These are phyloP conservation scores for Baorangia bicolor DNA, from an alignment of 768 basidiomycete species.

Conservation along the genomic window DNA sequence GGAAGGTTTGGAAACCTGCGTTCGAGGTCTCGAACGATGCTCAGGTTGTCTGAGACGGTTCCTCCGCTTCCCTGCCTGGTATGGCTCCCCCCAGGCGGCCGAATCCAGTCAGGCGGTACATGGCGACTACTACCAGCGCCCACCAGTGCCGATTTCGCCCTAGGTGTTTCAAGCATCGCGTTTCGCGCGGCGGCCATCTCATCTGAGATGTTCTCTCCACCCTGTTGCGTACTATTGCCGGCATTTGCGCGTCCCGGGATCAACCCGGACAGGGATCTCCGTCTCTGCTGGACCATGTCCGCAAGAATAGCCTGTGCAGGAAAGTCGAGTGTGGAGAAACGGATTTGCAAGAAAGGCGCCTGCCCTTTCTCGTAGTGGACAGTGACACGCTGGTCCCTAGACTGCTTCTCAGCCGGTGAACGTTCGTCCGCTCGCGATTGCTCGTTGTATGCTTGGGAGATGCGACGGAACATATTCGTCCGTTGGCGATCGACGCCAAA, in stretches of 20 bases:
- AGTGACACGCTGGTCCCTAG: slow-evolving; percentile 46
- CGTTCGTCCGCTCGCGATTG: slow-evolving; percentile 2
- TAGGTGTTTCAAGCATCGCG: slow-evolving; percentile 3
- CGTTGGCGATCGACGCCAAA: slow-evolving; percentile 55
- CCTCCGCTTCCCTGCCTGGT: slow-evolving; percentile 21
- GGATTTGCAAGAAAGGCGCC: slow-evolving; percentile 52
- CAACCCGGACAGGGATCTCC: slow-evolving; percentile 12
- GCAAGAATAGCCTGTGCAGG: slow-evolving; percentile 30
- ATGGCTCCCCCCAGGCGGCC: slow-evolving; percentile 6
- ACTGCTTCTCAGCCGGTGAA: slow-evolving; percentile 6
- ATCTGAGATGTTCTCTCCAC: slow-evolving; percentile 2
- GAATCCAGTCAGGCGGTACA: slow-evolving; percentile 11
- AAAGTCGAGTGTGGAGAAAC: slow-evolving; percentile 50
- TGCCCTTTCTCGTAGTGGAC: slow-evolving; percentile 42
- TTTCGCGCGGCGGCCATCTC: slow-evolving; percentile 11
- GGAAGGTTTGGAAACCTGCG: slow-evolving; percentile 55
- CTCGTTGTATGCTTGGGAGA: slow-evolving; percentile 43
- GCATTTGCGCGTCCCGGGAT: slow-evolving; percentile 1
- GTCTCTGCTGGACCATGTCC: slow-evolving; percentile 14
- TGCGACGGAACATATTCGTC: slow-evolving; percentile 50
- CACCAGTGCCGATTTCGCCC: slow-evolving; percentile 13
- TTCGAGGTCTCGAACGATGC: slow-evolving; percentile 50
- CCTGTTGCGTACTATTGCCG: neutral
- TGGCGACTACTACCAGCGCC: neutral
- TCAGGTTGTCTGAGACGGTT: slow-evolving; percentile 42